Conservation (phyloP, 2,329 filamentous ascomycete species). For the Ceratocystis diversiconidia region DNA sequence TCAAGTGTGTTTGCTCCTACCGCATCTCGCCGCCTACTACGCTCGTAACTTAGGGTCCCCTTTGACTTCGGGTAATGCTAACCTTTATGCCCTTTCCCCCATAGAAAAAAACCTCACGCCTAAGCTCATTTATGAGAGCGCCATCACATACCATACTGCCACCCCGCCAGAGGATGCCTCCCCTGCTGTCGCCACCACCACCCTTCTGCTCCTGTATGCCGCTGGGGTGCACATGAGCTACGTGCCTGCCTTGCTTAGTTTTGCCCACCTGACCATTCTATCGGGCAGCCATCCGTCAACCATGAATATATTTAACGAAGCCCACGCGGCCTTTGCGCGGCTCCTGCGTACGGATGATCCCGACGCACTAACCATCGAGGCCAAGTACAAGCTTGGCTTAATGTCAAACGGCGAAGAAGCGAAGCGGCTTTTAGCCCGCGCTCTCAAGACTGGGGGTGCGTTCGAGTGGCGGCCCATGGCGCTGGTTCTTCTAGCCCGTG, state of each 20-base stretch:
- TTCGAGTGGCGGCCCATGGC: conserved; percentile 19
- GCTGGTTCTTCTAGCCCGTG: not conserved
- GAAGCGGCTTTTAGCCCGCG: conserved; percentile 13
- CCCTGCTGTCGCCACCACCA: conserved; percentile 19
- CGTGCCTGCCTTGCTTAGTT: conserved; percentile 5
- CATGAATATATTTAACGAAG: conserved; percentile 7
- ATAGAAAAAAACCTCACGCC: not conserved
- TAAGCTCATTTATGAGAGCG: conserved; percentile 8
- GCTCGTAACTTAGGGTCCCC: not conserved
- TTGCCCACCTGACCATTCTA: conserved; percentile 17
- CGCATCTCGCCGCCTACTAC: not conserved
- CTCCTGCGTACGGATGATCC: conserved; percentile 22
- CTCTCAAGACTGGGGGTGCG: not conserved
- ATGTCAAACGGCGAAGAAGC: not conserved
- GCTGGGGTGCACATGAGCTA: conserved; percentile 22
- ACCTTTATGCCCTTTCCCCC: not conserved
- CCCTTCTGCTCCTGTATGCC: conserved; percentile 25
- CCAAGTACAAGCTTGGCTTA: conserved; percentile 7
- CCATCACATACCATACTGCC: conserved; percentile 7
- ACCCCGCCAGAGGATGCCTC: not conserved
- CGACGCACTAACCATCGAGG: conserved; percentile 27
- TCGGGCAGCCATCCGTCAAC: conserved; percentile 23
- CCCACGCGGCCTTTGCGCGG: not conserved
- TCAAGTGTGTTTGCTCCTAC: conserved; percentile 5
- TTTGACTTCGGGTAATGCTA: not conserved